Evolutionary conservation across 495 filamentous ascomycete species (phyloP).

Genomic region (Rusavskia elegans): DNA sequence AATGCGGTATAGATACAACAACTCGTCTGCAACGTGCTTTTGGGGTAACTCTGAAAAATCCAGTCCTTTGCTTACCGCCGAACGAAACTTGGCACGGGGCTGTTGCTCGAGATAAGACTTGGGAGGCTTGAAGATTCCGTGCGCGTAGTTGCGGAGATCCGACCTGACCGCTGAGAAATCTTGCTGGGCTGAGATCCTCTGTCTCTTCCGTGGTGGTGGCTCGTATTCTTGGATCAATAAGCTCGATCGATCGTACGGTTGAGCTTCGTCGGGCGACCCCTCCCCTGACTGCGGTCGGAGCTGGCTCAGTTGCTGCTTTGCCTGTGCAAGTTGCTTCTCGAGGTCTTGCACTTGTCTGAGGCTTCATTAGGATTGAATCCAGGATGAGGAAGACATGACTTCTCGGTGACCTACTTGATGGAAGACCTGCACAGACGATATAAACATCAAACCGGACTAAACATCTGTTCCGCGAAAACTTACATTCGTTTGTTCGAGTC

Average conservation of each 20-base stretch:
- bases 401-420: slow-evolving; percentile 56
- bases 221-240: slow-evolving; percentile 6
- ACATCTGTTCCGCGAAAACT: neutral
- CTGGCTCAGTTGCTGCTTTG: slow-evolving; percentile 57
- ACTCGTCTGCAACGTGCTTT: slow-evolving; percentile 51
- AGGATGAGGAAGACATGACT: neutral
- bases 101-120: slow-evolving; percentile 42
- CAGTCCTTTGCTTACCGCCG: slow-evolving; percentile 34
- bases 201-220: slow-evolving; percentile 22
- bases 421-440: slow-evolving; percentile 37
- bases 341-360: slow-evolving; percentile 82
- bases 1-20: slow-evolving; percentile 61
- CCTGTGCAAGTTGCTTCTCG: slow-evolving; percentile 70
- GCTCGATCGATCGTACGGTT: neutral
- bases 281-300: slow-evolving; percentile 36
- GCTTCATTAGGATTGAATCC: slow-evolving; percentile 7
- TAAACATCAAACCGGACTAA: neutral
- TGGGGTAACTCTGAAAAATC: slow-evolving; percentile 52
- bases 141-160: slow-evolving; percentile 58
- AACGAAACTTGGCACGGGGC: slow-evolving; percentile 13
- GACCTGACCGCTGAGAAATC: slow-evolving; percentile 55
- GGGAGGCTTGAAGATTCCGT: slow-evolving; percentile 71
- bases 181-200: slow-evolving; percentile 38
- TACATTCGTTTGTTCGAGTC: slow-evolving; percentile 92
- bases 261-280: slow-evolving; percentile 1